A percentile compares a stretch with the other conserved stretches of the same genome.
These are phyloP conservation scores for Coemansia sp. DNA, from an alignment of 192 early-diverging fungal genomes.

Conservation along the genomic window DNA sequence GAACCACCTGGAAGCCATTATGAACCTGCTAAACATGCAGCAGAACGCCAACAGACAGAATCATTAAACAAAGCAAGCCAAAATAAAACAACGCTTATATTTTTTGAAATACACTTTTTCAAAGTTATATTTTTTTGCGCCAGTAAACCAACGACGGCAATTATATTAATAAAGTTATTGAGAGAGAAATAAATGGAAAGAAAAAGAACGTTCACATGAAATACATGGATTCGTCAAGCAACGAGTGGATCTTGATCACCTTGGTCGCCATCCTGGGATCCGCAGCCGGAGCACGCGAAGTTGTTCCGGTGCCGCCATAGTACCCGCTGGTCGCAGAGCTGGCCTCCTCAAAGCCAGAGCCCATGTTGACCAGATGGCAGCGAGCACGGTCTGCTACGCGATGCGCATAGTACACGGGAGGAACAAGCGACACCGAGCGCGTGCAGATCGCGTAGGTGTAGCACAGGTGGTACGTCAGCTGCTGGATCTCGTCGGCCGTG, in stretches of 20 bases:
- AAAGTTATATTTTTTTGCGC: too few relatives aligned
- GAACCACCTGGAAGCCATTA: slow-evolving; percentile 7
- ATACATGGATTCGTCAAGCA: slow-evolving; percentile 12
- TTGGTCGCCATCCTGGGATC: not conserved
- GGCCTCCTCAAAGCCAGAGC: slow-evolving; percentile 38
- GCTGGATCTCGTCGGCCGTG: slow-evolving; percentile 73
- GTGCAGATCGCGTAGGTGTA: slow-evolving; percentile 89
- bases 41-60: not conserved
- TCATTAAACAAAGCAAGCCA: not conserved
- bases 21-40: slow-evolving; percentile 10
- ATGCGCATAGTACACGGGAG: slow-evolving; percentile 93
- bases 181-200: too few relatives aligned
- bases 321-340: slow-evolving; percentile 29
- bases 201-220: slow-evolving; percentile 16
- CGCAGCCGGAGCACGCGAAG: not conserved
- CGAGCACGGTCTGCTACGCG: slow-evolving; percentile 83
- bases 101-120: too few relatives aligned
- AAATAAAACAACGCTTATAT: too few relatives aligned
- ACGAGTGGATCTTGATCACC: slow-evolving; percentile 3
- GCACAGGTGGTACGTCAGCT: slow-evolving; percentile 86
- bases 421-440: slow-evolving; percentile 80
- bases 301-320: slow-evolving; percentile 27
- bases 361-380: slow-evolving; percentile 65
- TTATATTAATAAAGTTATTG: too few relatives aligned
- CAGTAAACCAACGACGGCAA: too few relatives aligned